Percentiles rank a stretch among this genome's conserved stretches.
Evolutionary conservation across 2,329 filamentous ascomycete species (phyloP).

Genomic region (Aspergillus melleus): DNA sequence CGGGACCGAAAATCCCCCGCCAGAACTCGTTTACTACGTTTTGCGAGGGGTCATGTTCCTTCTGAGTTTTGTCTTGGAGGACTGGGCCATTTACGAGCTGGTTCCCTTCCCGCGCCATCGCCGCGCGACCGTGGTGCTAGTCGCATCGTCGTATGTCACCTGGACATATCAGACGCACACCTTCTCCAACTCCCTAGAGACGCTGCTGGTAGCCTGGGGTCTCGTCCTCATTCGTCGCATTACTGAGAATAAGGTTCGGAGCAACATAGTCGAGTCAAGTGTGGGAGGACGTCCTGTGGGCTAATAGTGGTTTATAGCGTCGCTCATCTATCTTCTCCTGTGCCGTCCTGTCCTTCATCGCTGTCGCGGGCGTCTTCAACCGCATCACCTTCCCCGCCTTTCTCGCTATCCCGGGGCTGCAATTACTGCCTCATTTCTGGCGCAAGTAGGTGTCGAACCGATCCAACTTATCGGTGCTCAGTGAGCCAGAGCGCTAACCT

Average conservation of each 20-base stretch:
- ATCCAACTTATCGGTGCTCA: neutral
- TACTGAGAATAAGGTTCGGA: constrained; percentile 67
- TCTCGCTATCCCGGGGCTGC: constrained; percentile 77
- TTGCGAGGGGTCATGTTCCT: constrained; percentile 89
- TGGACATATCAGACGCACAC: constrained; percentile 99
- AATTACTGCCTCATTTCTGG: constrained; percentile 80
- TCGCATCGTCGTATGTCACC: constrained; percentile 95
- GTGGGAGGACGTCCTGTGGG: neutral
- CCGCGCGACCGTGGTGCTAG: constrained; percentile 73
- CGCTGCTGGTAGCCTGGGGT: constrained; percentile 87
- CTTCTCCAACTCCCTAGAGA: constrained; percentile 97
- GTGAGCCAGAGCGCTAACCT: constrained; percentile 12
- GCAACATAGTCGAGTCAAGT: neutral
- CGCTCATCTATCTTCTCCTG: constrained; percentile 75
- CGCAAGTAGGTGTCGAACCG: constrained; percentile 62
- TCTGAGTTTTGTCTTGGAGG: constrained; percentile 92
- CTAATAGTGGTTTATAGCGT: constrained; percentile 52
- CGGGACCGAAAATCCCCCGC: constrained; percentile 70
- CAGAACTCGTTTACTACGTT: constrained; percentile 86
- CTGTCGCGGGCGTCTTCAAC: constrained; percentile 88
- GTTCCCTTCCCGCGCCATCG: constrained; percentile 72
- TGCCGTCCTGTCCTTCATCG: constrained; percentile 74
- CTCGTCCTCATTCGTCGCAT: constrained; percentile 89
- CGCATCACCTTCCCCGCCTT: constrained; percentile 97
- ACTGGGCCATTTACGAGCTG: constrained; percentile 95